A percentile compares a stretch with the other conserved stretches of the same genome.
These are phyloP conservation scores for Delitschia confertaspora DNA, from an alignment of 495 filamentous ascomycete genomes.

Conservation along the genomic window DNA sequence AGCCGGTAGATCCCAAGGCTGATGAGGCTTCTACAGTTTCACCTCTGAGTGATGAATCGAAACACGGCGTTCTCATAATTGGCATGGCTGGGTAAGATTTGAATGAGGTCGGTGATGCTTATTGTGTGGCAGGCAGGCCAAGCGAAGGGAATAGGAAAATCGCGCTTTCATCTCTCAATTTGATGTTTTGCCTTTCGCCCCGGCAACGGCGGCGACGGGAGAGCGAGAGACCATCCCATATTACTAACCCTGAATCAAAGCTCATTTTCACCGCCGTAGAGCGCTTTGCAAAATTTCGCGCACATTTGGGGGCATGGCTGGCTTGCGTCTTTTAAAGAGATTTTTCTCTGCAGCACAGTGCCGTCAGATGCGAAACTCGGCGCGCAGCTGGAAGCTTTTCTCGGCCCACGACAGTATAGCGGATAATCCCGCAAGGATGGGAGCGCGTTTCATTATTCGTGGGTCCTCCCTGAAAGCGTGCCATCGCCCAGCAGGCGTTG, in stretches of 20 bases:
- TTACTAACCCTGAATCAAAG: slow-evolving; percentile 4
- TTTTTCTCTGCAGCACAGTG: slow-evolving; percentile 1
- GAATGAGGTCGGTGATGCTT: neutral
- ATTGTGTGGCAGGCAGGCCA: slow-evolving; percentile 13
- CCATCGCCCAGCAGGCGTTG: neutral
- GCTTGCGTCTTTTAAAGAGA: slow-evolving; percentile 17
- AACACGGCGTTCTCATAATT: slow-evolving; percentile 17
- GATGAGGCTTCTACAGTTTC: slow-evolving; percentile 18
- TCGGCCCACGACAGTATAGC: neutral
- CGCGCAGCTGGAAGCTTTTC: neutral
- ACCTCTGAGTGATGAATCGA: slow-evolving; percentile 12
- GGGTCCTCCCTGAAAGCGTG: slow-evolving; percentile 2
- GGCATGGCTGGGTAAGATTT: no score
- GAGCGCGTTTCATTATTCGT: slow-evolving; percentile 9
- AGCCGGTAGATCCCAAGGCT: neutral
- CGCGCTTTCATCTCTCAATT: slow-evolving; percentile 15
- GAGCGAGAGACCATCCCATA: slow-evolving; percentile 8
- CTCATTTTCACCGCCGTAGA: slow-evolving; percentile 6
- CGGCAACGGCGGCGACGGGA: slow-evolving; percentile 3
- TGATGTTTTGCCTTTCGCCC: slow-evolving; percentile 12
- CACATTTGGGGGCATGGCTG: neutral
- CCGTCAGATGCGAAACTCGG: neutral
- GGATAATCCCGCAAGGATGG: slow-evolving; percentile 17
- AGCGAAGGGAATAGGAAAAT: slow-evolving; percentile 12
- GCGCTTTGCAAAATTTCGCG: slow-evolving; percentile 11